Percentiles rank a stretch among this genome's conserved stretches.
Evolutionary conservation across 768 basidiomycete species (phyloP).

Genomic region (Pseudohyphozyma bogoriensis): DNA sequence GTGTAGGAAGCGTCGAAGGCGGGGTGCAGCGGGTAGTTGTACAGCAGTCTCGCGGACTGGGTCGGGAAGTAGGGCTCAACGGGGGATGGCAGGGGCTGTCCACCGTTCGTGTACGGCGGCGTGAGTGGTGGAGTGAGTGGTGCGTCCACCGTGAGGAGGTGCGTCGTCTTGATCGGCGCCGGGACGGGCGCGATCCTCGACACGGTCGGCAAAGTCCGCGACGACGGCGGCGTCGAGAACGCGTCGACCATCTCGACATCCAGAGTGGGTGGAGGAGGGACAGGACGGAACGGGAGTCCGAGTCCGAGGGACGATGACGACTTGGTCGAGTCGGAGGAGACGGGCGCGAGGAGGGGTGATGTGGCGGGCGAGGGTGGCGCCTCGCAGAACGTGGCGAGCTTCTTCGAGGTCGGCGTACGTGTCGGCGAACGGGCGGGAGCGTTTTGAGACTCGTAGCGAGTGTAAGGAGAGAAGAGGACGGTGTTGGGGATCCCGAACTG

Average conservation of each 20-base stretch:
- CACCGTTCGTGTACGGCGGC: slow-evolving; percentile 7
- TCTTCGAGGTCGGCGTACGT: background rate
- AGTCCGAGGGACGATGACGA: background rate
- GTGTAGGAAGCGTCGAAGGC: slow-evolving; percentile 35
- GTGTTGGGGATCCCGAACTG: background rate
- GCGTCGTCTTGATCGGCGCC: slow-evolving; percentile 2
- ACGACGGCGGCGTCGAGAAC: slow-evolving; percentile 22
- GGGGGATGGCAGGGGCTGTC: background rate
- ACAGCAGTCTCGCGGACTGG: slow-evolving; percentile 15
- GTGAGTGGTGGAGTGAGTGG: slow-evolving; percentile 28
- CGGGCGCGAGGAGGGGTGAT: too few species aligned
- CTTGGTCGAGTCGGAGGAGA: background rate
- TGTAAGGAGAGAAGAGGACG: background rate
- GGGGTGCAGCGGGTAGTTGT: slow-evolving; percentile 25
- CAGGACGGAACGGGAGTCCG: background rate
- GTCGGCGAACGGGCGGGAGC: background rate
- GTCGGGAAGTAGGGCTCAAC: slow-evolving; percentile 6
- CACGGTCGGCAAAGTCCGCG: background rate
- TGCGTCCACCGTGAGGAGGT: slow-evolving; percentile 5
- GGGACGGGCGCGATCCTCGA: background rate
- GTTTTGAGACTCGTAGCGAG: background rate
- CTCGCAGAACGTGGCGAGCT: background rate
- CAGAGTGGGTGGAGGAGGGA: background rate
- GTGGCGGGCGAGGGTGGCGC: background rate
- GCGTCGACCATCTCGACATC: slow-evolving; percentile 17